Evolutionary conservation across 1,139 yeast genomes (phyloP).

Genomic region (Pneumocystis sp.): DNA sequence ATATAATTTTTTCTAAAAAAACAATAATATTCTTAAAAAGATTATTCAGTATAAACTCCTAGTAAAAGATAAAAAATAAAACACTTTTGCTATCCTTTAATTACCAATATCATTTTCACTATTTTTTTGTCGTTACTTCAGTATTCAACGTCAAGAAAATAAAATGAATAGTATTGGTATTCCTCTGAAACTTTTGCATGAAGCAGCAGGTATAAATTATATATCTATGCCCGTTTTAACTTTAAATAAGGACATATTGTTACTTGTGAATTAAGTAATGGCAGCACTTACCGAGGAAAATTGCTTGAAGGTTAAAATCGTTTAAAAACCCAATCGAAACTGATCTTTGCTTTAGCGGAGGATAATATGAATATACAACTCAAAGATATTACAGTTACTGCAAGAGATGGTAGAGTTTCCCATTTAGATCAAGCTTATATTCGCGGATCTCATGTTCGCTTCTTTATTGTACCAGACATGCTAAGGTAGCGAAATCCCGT

Average conservation of each 20-base stretch:
- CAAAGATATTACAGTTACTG: conserved; percentile 67
- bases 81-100: neutral
- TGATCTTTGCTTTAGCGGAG: conserved; percentile 28
- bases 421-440: conserved; percentile 78
- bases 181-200: conserved; percentile 76
- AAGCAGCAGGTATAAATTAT: conserved; percentile 39
- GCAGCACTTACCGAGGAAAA: conserved; percentile 78
- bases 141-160: neutral
- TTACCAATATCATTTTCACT: neutral
- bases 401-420: conserved; percentile 56
- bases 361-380: conserved; percentile 91
- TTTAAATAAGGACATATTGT: conserved; percentile 58
- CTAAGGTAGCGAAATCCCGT: conserved; percentile 25
- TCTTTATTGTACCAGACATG: conserved; percentile 78
- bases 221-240: neutral
- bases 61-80: neutral
- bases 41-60: neutral
- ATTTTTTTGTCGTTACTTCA: neutral
- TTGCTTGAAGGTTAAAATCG: conserved; percentile 43
- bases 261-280: conserved; percentile 69
- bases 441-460: conserved; percentile 79
- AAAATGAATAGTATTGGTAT: conserved; percentile 38
- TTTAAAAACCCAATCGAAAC: neutral
- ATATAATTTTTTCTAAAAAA: neutral
- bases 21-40: neutral